A percentile compares a stretch with the other conserved stretches of the same genome.
Evolutionary conservation across 2,329 filamentous ascomycete species (phyloP).

Genomic region (Samsoniella hepiali): DNA sequence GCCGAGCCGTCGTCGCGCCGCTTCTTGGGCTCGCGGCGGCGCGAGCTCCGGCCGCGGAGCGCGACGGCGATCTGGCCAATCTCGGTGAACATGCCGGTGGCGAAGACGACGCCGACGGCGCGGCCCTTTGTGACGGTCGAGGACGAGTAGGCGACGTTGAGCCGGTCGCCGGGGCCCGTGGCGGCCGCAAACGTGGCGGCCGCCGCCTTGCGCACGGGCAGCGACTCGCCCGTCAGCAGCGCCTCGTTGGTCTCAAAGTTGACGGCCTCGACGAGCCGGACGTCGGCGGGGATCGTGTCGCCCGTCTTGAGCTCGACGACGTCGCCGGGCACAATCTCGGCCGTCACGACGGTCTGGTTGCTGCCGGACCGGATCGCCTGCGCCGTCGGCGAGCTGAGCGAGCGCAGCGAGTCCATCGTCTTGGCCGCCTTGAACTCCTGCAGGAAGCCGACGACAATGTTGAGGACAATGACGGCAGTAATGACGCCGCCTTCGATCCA

Average conservation of each 20-base stretch:
- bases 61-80: constrained; percentile 58
- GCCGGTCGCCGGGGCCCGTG: constrained; percentile 52
- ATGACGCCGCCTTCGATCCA: constrained; percentile 61
- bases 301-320: constrained; percentile 53
- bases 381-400: constrained; percentile 43
- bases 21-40: constrained; percentile 40
- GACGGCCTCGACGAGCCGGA: constrained; percentile 55
- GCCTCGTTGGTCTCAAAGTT: constrained; percentile 68
- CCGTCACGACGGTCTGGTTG: constrained; percentile 36
- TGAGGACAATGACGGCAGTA: constrained; percentile 54
- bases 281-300: constrained; percentile 60
- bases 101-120: constrained; percentile 57
- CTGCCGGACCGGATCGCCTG: constrained; percentile 42
- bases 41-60: constrained; percentile 38
- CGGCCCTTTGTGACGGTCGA: constrained; percentile 61
- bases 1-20: constrained; percentile 42
- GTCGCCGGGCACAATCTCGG: constrained; percentile 55
- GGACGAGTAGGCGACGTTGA: constrained; percentile 61
- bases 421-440: constrained; percentile 47
- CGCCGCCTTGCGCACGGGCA: constrained; percentile 55
- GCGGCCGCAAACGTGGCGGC: constrained; percentile 40
- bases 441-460: constrained; percentile 51
- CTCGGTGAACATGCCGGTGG: constrained; percentile 60
- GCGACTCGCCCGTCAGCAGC: constrained; percentile 61
- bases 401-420: constrained; percentile 47